phyloP scores from a whole-genome alignment of 768 basidiomycete species.

The Trichaptum fuscoviolaceum region DNA sequence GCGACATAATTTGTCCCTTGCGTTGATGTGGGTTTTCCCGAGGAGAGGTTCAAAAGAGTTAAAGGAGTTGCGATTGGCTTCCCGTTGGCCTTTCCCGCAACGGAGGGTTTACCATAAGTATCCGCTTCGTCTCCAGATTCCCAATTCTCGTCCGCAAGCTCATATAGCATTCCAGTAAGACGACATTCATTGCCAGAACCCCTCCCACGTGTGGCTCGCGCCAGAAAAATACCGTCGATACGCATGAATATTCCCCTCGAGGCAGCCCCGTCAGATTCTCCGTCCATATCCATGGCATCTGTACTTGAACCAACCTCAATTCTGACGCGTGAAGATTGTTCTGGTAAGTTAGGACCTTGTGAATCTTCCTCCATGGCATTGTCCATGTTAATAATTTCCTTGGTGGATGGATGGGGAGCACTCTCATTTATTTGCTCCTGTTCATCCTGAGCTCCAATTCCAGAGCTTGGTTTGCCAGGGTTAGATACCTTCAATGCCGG shows the following conservation, averaged over 20 bases:
- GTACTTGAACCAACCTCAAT: neutral
- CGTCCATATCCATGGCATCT: slow-evolving; percentile 10
- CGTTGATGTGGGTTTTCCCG: neutral
- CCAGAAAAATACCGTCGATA: slow-evolving; percentile 59
- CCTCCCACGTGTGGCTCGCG: slow-evolving; percentile 44
- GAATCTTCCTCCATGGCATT: neutral
- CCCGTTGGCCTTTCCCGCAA: slow-evolving; percentile 23
- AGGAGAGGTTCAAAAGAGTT: neutral
- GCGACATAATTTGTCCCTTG: neutral
- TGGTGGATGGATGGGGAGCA: neutral
- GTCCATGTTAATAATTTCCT: neutral
- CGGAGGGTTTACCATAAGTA: neutral
- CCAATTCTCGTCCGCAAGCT: slow-evolving; percentile 74
- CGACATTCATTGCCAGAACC: slow-evolving; percentile 50
- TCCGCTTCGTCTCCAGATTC: slow-evolving; percentile 30
- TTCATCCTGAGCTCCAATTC: neutral
- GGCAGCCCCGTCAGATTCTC: slow-evolving; percentile 38
- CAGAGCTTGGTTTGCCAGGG: neutral
- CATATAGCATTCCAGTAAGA: slow-evolving; percentile 70
- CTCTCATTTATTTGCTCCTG: neutral
- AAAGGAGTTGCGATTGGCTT: neutral
- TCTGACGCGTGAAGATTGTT: too few relatives aligned
- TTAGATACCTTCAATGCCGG: neutral
- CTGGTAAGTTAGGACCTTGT: too few relatives aligned
- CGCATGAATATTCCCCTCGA: slow-evolving; percentile 69